A percentile compares a stretch with the other conserved stretches of the same genome.
Conservation (phyloP, 305 asterid genomes). For the Nicotiana rustica region DNA sequence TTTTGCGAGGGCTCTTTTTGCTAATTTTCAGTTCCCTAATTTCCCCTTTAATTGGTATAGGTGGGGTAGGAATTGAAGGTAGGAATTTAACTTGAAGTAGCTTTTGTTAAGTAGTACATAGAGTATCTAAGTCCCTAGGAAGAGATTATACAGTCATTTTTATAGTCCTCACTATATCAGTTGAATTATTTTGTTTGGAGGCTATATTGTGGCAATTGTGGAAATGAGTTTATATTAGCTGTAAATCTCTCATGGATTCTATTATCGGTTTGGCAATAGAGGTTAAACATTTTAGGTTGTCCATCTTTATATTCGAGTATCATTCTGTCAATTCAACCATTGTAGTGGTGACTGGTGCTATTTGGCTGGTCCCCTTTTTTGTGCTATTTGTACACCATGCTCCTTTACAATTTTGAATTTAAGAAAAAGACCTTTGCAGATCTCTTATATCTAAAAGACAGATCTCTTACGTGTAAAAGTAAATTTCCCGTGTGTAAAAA, state of each 20-base stretch:
- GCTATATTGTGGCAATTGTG: not conserved
- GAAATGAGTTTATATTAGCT: conserved; percentile 2
- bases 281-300: not conserved
- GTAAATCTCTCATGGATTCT: not conserved
- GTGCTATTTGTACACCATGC: too few species aligned
- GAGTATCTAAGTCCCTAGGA: not conserved
- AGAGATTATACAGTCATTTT: not conserved
- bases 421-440: too few species aligned
- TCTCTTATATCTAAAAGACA: too few species aligned
- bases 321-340: too few species aligned
- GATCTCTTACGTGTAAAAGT: too few species aligned
- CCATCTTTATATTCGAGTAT: not conserved
- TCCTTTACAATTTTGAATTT: too few species aligned
- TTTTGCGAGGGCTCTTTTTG: conserved; percentile 15
- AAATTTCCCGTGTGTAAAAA: too few species aligned
- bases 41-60: conserved; percentile 31
- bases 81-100: conserved; percentile 17
- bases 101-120: conserved; percentile 17
- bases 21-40: conserved; percentile 21
- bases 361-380: too few species aligned
- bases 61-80: conserved; percentile 29
- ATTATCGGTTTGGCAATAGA: not conserved
- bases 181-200: not conserved
- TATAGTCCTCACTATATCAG: not conserved
- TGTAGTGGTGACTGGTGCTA: too few species aligned